Evolutionary conservation across 129 eudicot species (phyloP), one percentile per base, ranked within the genome.

Genomic region (Deinandra increscens): DNA sequence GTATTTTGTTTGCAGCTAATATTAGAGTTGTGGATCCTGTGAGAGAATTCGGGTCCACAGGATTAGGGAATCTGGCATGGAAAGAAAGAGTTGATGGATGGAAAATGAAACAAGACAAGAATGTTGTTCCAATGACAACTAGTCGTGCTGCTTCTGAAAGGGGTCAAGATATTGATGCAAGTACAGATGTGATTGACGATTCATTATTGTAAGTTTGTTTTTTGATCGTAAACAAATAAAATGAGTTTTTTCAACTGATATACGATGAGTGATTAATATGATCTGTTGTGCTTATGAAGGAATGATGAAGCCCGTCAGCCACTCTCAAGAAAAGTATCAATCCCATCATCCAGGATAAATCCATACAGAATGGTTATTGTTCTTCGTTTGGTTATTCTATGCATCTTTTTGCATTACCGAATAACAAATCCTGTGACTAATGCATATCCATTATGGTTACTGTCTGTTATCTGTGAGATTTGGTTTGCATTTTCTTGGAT

Each of bases 31-130:
- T 84, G 75, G 96, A 86, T 75, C 93, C 96, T 14, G 94, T 84
- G 75, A 92, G 98, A 82, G 98, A 89, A 66, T 92, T 84, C 67
- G 99, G 92, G 71, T 89, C 99, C 23, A 79, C 90, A 12, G 95
- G 95, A 78, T 60, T 89, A 46, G 99, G 99, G 55, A 94, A 94
- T 76, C 85, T 94, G 54, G 99, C 99, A 46, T 94, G 99, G 99
- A 94, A 90, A 85, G 99, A 94, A 68, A 89, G 99, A 80, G 91
- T 94, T 78, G 99, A 94, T 82, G 97, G 99, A n/a, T 94, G 99
- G 99, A 94, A 87, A 58, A 89, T 92, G 95, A 92, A 87, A 84
- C 97, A 89, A 72, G 97, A 85, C 42, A 94, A 85, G 72, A 91
- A 81, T 80, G 86, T 77, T 39, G 83, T 75, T 73, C 95, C 87